Conservation (phyloP, 108 stramenopile genomes). For the Aurantiochytrium sp. region DNA sequence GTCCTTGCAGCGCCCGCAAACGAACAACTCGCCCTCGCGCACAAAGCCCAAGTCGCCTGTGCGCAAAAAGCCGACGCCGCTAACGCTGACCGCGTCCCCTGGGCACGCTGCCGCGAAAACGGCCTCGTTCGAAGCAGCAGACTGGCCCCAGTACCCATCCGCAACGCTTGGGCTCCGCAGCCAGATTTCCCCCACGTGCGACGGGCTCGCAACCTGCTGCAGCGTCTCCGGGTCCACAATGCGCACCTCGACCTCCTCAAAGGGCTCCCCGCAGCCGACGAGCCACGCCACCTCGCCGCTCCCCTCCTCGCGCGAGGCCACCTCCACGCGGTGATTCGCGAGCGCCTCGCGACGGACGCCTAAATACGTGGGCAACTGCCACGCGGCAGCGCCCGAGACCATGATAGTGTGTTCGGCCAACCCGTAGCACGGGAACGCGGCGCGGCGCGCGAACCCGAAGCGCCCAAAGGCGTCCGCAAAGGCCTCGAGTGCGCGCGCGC, state of each 20-base stretch:
- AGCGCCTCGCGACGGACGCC: neutral
- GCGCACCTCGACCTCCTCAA: neutral
- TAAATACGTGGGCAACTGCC: neutral
- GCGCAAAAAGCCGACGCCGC: conserved; percentile 59
- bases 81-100: neutral
- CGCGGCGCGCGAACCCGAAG: conserved; percentile 66
- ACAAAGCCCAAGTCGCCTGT: conserved; percentile 97
- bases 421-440: conserved; percentile 62
- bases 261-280: neutral
- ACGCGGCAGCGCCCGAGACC: neutral
- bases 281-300: neutral
- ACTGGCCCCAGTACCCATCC: conserved; percentile 64
- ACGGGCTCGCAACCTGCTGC: too few relatives aligned
- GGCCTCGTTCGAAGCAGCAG: conserved; percentile 16
- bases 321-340: neutral
- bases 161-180: conserved; percentile 75
- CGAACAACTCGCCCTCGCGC: conserved; percentile 81
- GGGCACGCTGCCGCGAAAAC: neutral
- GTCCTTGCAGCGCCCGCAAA: conserved; percentile 90
- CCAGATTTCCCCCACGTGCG: conserved; percentile 91
- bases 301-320: neutral
- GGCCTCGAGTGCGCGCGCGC: conserved; percentile 61
- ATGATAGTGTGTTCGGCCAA: neutral
- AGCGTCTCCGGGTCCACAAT: neutral
- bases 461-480: conserved; percentile 68